Evolutionary conservation across 1,139 yeast species (phyloP).

Genomic region (Keqinozyma sinolaborantium): DNA sequence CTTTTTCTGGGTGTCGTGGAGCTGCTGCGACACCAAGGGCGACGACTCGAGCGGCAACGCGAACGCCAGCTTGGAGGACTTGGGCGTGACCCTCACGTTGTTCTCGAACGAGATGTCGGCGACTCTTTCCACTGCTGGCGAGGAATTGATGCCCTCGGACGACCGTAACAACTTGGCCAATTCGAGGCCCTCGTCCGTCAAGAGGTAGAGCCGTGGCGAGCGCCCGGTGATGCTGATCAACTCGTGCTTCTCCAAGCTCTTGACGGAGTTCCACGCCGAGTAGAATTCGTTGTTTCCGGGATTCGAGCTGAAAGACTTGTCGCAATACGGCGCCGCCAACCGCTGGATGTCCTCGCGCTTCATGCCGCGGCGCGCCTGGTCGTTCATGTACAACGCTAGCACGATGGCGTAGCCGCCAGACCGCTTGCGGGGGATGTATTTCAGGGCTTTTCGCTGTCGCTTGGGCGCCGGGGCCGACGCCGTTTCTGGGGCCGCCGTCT

Average conservation of each 20-base stretch:
- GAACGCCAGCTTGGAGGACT: too few relatives aligned
- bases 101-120: conserved; percentile 33
- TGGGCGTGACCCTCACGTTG: conserved; percentile 24
- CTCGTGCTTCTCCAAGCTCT: conserved; percentile 59
- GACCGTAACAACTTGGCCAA: conserved; percentile 58
- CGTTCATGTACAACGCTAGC: conserved; percentile 56
- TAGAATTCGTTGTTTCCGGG: conserved; percentile 61
- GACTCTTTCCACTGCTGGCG: conserved; percentile 15
- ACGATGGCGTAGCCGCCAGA: conserved; percentile 89
- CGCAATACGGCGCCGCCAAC: conserved; percentile 60
- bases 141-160: conserved; percentile 36
- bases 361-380: conserved; percentile 47
- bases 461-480: conserved; percentile 6
- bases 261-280: conserved; percentile 78
- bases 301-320: conserved; percentile 60
- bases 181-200: conserved; percentile 71
- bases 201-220: conserved; percentile 51
- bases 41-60: background rate
- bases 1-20: conserved; percentile 23
- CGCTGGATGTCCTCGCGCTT: conserved; percentile 58
- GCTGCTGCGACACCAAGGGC: background rate
- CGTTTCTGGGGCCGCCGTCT: conserved; percentile 4
- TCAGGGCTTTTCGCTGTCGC: conserved; percentile 26
- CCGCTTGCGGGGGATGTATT: conserved; percentile 71
- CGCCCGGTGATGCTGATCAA: conserved; percentile 57